These are phyloP conservation scores for Ceratonia siliqua DNA, from an alignment of 306 rosid species.

Conservation along the genomic window DNA sequence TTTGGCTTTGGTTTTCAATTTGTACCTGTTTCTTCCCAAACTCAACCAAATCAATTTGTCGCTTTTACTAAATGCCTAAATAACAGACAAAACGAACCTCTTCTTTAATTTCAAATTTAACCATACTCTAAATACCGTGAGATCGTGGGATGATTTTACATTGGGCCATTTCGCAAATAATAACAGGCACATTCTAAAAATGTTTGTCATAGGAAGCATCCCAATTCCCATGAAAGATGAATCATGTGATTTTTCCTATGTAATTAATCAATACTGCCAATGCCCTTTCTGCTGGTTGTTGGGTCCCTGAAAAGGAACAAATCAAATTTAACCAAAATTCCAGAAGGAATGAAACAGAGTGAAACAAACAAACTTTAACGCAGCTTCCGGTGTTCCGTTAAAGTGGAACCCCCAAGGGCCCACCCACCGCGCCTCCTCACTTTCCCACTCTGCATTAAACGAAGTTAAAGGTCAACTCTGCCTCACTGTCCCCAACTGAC, in stretches of 20 bases:
- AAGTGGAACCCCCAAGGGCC: conserved; percentile 28
- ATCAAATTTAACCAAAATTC: background rate
- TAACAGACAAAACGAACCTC: too few species aligned
- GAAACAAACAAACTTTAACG: background rate
- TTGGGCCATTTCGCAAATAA: background rate
- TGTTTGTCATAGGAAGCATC: background rate
- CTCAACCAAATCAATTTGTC: too few species aligned
- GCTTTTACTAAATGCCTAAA: too few species aligned
- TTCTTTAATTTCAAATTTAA: too few species aligned
- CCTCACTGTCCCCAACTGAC: conserved; percentile 64
- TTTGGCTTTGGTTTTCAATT: too few species aligned
- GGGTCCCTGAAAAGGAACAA: background rate
- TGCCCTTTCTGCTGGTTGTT: background rate
- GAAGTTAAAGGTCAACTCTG: conserved; percentile 75
- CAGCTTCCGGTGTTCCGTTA: conserved; percentile 50
- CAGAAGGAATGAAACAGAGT: background rate
- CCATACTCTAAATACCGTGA: background rate
- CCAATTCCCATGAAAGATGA: background rate
- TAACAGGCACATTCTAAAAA: background rate
- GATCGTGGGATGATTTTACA: background rate
- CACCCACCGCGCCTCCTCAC: conserved; percentile 34
- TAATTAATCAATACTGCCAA: background rate
- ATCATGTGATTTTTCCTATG: background rate
- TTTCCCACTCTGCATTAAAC: conserved; percentile 53
- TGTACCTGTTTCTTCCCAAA: background rate